Conservation (phyloP, 306 rosid species). For the Dalbergia cultrata region DNA sequence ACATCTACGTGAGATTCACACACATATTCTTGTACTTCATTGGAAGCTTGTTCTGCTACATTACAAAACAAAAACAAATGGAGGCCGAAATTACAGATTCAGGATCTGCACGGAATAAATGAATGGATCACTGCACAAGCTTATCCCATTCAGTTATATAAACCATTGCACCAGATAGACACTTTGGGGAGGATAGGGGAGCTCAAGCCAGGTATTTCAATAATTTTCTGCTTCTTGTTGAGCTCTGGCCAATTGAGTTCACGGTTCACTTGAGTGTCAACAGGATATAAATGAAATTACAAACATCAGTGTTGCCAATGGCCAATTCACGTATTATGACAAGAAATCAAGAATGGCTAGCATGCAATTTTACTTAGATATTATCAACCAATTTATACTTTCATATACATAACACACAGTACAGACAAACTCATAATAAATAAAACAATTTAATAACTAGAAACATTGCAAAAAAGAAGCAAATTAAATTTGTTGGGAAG, state of each 20-base stretch:
- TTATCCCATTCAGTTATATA: conserved; percentile 44
- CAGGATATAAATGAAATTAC: conserved; percentile 16
- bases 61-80: neutral
- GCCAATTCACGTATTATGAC: neutral
- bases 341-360: neutral
- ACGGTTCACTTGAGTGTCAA: conserved; percentile 26
- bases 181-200: conserved; percentile 21
- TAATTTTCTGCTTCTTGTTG: neutral
- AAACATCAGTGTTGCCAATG: neutral
- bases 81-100: conserved; percentile 57
- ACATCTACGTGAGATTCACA: neutral
- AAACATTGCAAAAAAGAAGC: neutral
- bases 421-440: neutral
- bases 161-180: conserved; percentile 44
- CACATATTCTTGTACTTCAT: neutral
- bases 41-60: neutral
- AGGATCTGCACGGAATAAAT: conserved; percentile 60
- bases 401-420: neutral
- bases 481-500: neutral
- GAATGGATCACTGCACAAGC: conserved; percentile 41
- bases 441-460: neutral
- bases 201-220: conserved; percentile 27
- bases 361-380: neutral
- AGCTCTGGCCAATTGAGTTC: conserved; percentile 24
- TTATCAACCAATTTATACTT: too few relatives aligned